Evolutionary conservation across 345 rosid genomes (phyloP).

Genomic region (Laguncularia racemosa): DNA sequence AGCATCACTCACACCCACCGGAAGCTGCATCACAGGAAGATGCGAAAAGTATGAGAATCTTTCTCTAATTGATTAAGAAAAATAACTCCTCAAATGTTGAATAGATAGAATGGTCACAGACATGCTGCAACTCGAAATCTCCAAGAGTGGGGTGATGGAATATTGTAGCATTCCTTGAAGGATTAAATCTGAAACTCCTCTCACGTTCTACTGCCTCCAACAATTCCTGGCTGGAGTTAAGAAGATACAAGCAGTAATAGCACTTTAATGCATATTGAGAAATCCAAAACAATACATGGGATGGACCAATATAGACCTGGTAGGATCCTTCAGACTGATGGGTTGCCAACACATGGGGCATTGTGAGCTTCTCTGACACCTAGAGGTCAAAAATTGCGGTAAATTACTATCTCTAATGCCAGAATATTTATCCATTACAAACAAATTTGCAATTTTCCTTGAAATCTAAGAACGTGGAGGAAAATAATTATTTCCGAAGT

Average conservation of each 20-base stretch:
- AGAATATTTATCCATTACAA: too few relatives aligned
- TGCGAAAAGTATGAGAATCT: constrained; percentile 1
- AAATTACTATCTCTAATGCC: constrained; percentile 1
- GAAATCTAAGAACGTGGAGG: too few relatives aligned
- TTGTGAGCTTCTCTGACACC: constrained; percentile 99
- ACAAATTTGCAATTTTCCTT: too few relatives aligned
- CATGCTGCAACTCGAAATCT: constrained; percentile 92
- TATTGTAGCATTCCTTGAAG: constrained; percentile 74
- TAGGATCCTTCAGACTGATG: constrained; percentile 82
- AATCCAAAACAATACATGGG: not conserved
- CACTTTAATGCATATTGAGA: not conserved
- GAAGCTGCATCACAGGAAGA: constrained; percentile 43
- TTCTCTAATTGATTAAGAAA: too few relatives aligned
- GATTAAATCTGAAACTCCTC: constrained; percentile 66
- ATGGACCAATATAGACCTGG: constrained; percentile 36
- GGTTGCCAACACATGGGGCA: constrained; percentile 99
- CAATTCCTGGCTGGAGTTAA: constrained; percentile 67
- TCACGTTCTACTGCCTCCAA: constrained; percentile 86
- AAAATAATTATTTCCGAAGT: too few relatives aligned
- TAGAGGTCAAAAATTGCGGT: constrained; percentile 15
- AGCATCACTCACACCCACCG: constrained; percentile 64
- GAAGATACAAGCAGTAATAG: constrained; percentile 7
- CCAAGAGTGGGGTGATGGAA: constrained; percentile 94
- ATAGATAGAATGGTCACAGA: constrained; percentile 19
- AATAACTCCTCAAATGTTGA: too few relatives aligned